Percentiles rank a stretch among this genome's conserved stretches.
Evolutionary conservation across 106 monocot genomes (phyloP).

Genomic region (Phalaenopsis equestris): DNA sequence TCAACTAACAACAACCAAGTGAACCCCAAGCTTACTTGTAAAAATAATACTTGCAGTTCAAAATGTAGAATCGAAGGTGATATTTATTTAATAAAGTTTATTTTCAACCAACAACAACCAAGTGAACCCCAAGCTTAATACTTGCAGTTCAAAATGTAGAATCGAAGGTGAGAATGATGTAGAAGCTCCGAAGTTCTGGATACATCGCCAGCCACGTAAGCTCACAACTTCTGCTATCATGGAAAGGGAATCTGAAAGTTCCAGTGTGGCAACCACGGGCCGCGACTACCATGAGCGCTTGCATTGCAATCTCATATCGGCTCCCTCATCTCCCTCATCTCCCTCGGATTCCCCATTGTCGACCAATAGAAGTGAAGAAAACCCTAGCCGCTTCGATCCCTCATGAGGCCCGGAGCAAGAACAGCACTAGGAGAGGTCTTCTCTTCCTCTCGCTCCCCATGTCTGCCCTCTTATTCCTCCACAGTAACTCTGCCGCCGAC

Average conservation of each 20-base stretch:
- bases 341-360: neutral
- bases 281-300: neutral
- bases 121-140: too few relatives aligned
- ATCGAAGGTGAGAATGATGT: too few relatives aligned
- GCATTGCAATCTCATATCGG: neutral
- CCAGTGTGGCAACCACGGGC: neutral
- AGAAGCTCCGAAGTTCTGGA: too few relatives aligned
- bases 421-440: slow-evolving; percentile 13
- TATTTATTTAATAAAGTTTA: too few relatives aligned
- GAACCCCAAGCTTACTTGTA: too few relatives aligned
- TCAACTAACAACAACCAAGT: too few relatives aligned
- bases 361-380: neutral
- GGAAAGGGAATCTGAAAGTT: neutral
- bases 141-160: too few relatives aligned
- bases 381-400: neutral
- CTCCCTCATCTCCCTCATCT: too few relatives aligned
- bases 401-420: neutral
- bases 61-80: too few relatives aligned
- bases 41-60: too few relatives aligned
- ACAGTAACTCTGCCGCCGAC: neutral
- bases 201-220: too few relatives aligned
- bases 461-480: slow-evolving; percentile 13
- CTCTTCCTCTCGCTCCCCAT: slow-evolving; percentile 28
- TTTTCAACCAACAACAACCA: too few relatives aligned
- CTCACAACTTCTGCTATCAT: neutral